Conservation (phyloP, 805 yeast genomes). For the Metschnikowia borealis region DNA sequence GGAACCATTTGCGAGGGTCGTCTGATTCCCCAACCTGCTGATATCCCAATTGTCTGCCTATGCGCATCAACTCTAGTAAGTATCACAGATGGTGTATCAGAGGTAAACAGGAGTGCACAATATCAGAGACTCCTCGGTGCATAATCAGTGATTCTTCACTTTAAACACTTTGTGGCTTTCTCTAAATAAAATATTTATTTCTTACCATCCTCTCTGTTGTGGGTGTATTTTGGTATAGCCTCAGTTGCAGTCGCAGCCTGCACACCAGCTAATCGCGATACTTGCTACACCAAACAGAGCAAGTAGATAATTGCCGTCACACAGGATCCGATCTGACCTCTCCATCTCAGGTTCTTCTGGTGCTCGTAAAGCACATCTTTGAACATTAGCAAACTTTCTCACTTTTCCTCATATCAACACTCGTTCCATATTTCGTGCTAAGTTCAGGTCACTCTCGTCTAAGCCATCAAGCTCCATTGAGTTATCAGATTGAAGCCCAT, state of each 20-base stretch:
- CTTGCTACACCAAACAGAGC: conserved; percentile 2
- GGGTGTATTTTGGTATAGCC: not conserved
- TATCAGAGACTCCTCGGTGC: not conserved
- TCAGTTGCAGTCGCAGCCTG: not conserved
- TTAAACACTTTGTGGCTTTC: too few relatives aligned
- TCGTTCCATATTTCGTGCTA: not conserved
- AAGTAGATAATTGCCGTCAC: not conserved
- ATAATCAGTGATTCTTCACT: not conserved
- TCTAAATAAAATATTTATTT: not conserved
- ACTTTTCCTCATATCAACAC: not conserved
- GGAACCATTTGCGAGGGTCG: conserved; percentile 23
- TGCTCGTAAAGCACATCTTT: not conserved
- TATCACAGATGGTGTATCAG: too few relatives aligned
- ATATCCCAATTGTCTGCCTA: not conserved
- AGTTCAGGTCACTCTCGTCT: not conserved
- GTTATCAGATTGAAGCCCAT: not conserved
- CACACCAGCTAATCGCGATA: conserved; percentile 1
- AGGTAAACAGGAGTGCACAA: not conserved
- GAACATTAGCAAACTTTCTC: not conserved
- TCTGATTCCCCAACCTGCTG: not conserved
- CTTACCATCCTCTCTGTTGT: not conserved
- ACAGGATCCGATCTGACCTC: not conserved
- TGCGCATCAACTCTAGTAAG: too few relatives aligned
- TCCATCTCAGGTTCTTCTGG: not conserved
- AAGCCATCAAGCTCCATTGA: not conserved